Evolutionary conservation across 352 stramenopile genomes (phyloP).

Genomic region (Globisporangium spiculum): DNA sequence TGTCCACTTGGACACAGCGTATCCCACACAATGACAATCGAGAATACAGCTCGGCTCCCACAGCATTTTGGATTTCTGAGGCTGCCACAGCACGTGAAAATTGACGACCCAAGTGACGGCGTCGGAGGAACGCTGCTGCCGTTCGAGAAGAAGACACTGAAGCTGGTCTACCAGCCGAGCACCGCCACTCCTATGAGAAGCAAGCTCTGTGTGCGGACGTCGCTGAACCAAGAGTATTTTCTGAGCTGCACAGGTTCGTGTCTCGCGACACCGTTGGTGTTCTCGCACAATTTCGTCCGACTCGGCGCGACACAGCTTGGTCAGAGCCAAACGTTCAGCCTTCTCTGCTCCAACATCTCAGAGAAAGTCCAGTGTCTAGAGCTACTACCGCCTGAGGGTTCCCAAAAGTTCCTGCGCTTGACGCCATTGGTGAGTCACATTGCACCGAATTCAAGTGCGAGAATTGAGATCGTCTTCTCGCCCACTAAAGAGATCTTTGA

Average conservation of each 20-base stretch:
- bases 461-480: constrained; percentile 84
- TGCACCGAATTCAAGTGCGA: constrained; percentile 29
- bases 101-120: constrained; percentile 27
- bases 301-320: constrained; percentile 37
- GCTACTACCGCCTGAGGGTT: constrained; percentile 27
- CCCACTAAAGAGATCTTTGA: constrained; percentile 48
- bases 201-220: constrained; percentile 33
- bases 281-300: constrained; percentile 35
- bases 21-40: constrained; percentile 26
- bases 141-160: constrained; percentile 24
- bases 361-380: constrained; percentile 28
- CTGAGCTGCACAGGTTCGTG: constrained; percentile 31
- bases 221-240: constrained; percentile 35
- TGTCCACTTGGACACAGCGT: constrained; percentile 42
- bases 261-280: constrained; percentile 24
- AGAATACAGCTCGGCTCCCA: constrained; percentile 29
- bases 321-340: constrained; percentile 32
- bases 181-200: neutral
- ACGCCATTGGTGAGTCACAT: constrained; percentile 68
- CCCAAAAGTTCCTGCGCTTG: constrained; percentile 38
- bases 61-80: constrained; percentile 33
- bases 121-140: constrained; percentile 33
- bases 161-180: constrained; percentile 31
- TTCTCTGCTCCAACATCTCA: constrained; percentile 33
- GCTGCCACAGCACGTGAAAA: constrained; percentile 24